A percentile compares a stretch with the other conserved stretches of the same genome.
These are phyloP conservation scores for Fusarium sp. DNA, from an alignment of 2,329 filamentous ascomycete genomes.

Conservation along the genomic window DNA sequence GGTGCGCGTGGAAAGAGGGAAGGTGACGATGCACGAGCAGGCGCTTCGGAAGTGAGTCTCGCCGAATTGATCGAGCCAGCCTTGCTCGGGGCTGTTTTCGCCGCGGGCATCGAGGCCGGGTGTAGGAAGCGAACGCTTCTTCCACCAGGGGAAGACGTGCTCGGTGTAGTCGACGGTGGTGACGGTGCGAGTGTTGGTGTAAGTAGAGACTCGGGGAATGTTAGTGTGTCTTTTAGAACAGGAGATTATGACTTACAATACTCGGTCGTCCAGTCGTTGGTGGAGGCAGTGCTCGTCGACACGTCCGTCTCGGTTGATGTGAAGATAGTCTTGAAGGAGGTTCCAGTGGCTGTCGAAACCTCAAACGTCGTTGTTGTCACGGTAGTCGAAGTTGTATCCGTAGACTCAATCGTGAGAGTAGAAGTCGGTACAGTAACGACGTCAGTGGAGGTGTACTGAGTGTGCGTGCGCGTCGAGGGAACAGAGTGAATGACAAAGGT, in stretches of 20 bases:
- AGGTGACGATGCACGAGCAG: slow-evolving; percentile 14
- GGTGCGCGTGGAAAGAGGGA: slow-evolving; percentile 13
- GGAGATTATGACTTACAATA: not conserved
- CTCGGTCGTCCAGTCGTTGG: slow-evolving; percentile 1
- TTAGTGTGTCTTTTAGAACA: not conserved
- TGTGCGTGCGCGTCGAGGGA: slow-evolving; percentile 3
- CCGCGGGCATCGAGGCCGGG: not conserved
- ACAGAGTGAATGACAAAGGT: slow-evolving; percentile 11
- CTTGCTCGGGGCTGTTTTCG: not conserved
- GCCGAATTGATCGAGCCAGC: slow-evolving; percentile 11
- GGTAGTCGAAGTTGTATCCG: not conserved
- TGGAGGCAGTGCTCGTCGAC: not conserved
- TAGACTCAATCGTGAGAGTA: slow-evolving; percentile 6
- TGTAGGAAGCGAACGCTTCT: slow-evolving; percentile 5
- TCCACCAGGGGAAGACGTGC: slow-evolving; percentile 10
- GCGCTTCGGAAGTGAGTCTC: slow-evolving; percentile 11
- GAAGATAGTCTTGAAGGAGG: not conserved
- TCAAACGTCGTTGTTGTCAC: slow-evolving; percentile 5
- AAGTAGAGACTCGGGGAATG: not conserved
- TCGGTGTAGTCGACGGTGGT: slow-evolving; percentile 1
- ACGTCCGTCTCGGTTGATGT: slow-evolving; percentile 1
- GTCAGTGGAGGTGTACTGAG: slow-evolving; percentile 8
- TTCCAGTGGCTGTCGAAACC: slow-evolving; percentile 3
- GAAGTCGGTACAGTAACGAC: slow-evolving; percentile 1
- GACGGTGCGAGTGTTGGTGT: not conserved